These are phyloP conservation scores for Trametes sanguinea DNA, from an alignment of 768 basidiomycete species.

Conservation along the genomic window DNA sequence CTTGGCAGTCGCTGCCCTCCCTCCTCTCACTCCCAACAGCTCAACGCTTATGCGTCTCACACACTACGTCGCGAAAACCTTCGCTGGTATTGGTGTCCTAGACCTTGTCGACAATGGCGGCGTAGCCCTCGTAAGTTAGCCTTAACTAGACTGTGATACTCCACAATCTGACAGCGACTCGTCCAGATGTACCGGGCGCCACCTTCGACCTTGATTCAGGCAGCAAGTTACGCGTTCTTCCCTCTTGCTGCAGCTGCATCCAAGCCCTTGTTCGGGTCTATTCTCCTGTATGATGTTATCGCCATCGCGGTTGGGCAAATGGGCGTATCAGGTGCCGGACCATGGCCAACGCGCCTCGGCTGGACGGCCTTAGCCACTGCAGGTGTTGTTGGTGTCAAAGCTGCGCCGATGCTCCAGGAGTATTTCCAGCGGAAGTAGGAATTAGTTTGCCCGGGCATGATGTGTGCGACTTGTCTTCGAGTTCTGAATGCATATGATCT, in stretches of 20 bases:
- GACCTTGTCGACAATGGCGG: slow-evolving; percentile 35
- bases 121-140: slow-evolving; percentile 26
- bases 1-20: slow-evolving; percentile 37
- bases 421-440: not conserved
- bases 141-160: too few species aligned
- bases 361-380: slow-evolving; percentile 28
- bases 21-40: slow-evolving; percentile 32
- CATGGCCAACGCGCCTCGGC: slow-evolving; percentile 28
- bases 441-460: not conserved
- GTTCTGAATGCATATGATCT: too few species aligned
- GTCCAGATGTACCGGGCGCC: slow-evolving; percentile 24
- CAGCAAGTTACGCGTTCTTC: slow-evolving; percentile 24
- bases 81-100: slow-evolving; percentile 40
- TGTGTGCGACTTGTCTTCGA: too few species aligned
- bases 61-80: slow-evolving; percentile 46
- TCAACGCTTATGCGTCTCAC: slow-evolving; percentile 36
- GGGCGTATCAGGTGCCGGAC: slow-evolving; percentile 19
- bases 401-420: not conserved
- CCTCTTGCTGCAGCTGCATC: slow-evolving; percentile 24
- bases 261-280: slow-evolving; percentile 26
- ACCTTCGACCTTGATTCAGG: slow-evolving; percentile 22
- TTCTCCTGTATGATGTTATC: slow-evolving; percentile 29
- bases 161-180: too few species aligned
- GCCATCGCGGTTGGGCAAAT: slow-evolving; percentile 27
- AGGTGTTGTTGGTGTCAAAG: slow-evolving; percentile 26